Evolutionary conservation across 805 yeast genomes (phyloP), one percentile per base, ranked within the genome.

Genomic region (Hanseniaspora singularis): DNA sequence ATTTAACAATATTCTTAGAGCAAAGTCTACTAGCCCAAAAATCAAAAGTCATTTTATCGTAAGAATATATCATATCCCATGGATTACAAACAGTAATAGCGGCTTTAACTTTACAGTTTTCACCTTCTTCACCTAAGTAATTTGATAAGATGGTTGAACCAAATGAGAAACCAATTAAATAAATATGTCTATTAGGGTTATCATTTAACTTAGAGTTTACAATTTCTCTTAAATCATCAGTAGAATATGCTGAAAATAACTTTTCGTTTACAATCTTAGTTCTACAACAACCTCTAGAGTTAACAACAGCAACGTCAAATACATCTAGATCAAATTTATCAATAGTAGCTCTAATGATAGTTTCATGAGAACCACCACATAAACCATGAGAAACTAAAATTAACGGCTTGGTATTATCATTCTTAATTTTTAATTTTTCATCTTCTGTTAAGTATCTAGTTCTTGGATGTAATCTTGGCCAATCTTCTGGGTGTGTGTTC

Each of bases 361-460:
- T 76, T 58, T 82, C 92, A 54, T 78, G 82, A 14, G 85, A 77
- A 1, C 94, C 94, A 50, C 92, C 89, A 23, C 83, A 80, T 32
- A 82, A 66, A 1, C 92, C 94, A 56, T 82, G 89, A 40, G 72
- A 62, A 8, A 80, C 73, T 27, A 82, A 64, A 18, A 77, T 67
- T 40, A 82, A 64, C 3, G 88, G 88, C 50, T 67, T 69, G 3
- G 45, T 47, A 0, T 51, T 34, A 16, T 54, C 57, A 24, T 57
- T 55, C 9, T 65, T 58, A 48, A 69, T 69, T 2, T 57, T 53
- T 8, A 57, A 56, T 3, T 57, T 54, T 52, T 73, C 76, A 1
- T 60, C 58, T 1, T 70, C 70, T 22, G 73, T 66, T 50, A 77
- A 61, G 57, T 72, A 81, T 58, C 82, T 70, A 1, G 84, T 79